These are phyloP conservation scores for Suillus sp. DNA, from an alignment of 768 basidiomycete genomes.

Conservation along the genomic window DNA sequence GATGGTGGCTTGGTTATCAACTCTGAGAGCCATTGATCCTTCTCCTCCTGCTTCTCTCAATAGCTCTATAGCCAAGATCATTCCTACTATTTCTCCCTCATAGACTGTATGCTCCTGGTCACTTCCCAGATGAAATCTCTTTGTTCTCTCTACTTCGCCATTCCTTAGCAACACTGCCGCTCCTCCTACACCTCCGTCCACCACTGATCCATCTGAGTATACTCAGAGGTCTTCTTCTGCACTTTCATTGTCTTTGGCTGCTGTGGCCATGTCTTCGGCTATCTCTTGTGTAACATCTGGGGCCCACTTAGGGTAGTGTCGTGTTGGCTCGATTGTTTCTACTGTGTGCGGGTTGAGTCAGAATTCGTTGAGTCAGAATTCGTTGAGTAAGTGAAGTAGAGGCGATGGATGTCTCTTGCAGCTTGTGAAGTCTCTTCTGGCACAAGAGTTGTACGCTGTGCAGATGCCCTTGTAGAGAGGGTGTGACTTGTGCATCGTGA, in stretches of 20 bases:
- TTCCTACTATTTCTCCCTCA: conserved; percentile 34
- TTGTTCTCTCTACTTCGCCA: background rate
- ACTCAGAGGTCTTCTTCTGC: no score
- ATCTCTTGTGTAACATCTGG: conserved; percentile 9
- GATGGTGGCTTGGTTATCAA: conserved; percentile 19
- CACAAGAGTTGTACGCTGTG: conserved; percentile 11
- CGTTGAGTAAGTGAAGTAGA: conserved; percentile 26
- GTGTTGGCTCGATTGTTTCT: conserved; percentile 21
- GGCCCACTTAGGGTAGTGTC: conserved; percentile 15
- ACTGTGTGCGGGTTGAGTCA: conserved; percentile 14
- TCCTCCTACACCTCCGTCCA: no score
- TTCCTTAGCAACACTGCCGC: no score
- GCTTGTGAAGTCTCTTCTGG: conserved; percentile 11
- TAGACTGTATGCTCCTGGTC: conserved; percentile 30
- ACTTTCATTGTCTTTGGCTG: conserved; percentile 5
- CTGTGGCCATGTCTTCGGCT: conserved; percentile 6
- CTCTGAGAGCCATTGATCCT: background rate
- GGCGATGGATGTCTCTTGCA: conserved; percentile 21
- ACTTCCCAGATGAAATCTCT: conserved; percentile 23
- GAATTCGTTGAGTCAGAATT: no score
- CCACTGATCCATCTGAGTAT: no score
- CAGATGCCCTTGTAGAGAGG: conserved; percentile 23
- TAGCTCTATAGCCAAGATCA: conserved; percentile 30
- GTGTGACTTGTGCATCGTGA: conserved; percentile 24
- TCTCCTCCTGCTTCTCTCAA: conserved; percentile 10